phyloP scores from a whole-genome alignment of 495 filamentous ascomycete genomes.

The Annulohypoxylon bovei region DNA sequence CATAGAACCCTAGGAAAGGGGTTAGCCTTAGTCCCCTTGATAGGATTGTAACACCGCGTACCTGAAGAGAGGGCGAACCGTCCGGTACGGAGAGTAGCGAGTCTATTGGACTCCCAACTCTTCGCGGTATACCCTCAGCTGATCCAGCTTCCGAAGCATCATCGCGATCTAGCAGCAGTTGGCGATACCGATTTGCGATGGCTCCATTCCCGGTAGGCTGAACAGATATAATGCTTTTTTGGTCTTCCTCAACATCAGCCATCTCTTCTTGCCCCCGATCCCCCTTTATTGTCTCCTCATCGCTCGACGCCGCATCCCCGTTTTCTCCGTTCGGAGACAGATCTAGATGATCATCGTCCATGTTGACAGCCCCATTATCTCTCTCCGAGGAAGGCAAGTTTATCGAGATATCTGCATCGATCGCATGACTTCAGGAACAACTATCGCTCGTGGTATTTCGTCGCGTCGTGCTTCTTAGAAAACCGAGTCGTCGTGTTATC shows the following conservation, averaged over 20 bases:
- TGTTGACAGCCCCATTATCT: constrained; percentile 56
- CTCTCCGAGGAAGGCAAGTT: constrained; percentile 59
- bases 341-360: constrained; percentile 55
- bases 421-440: constrained; percentile 50
- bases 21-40: constrained; percentile 41
- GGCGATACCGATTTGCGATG: constrained; percentile 58
- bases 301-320: constrained; percentile 51
- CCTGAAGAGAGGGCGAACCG: constrained; percentile 89
- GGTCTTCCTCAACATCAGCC: constrained; percentile 54
- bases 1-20: constrained; percentile 73
- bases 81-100: constrained; percentile 78
- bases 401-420: constrained; percentile 52
- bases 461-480: constrained; percentile 3
- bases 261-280: constrained; percentile 54
- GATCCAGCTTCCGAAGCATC: constrained; percentile 59
- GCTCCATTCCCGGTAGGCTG: constrained; percentile 42
- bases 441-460: not conserved
- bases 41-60: constrained; percentile 52
- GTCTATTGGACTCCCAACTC: constrained; percentile 58
- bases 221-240: constrained; percentile 35
- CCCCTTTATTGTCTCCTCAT: constrained; percentile 57
- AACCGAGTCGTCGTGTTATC: not conserved
- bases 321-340: constrained; percentile 47
- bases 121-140: constrained; percentile 50
- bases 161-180: constrained; percentile 55